Evolutionary conservation across 1,284 basidiomycete genomes (phyloP).

Genomic region (Pyrrhoderma noxium): DNA sequence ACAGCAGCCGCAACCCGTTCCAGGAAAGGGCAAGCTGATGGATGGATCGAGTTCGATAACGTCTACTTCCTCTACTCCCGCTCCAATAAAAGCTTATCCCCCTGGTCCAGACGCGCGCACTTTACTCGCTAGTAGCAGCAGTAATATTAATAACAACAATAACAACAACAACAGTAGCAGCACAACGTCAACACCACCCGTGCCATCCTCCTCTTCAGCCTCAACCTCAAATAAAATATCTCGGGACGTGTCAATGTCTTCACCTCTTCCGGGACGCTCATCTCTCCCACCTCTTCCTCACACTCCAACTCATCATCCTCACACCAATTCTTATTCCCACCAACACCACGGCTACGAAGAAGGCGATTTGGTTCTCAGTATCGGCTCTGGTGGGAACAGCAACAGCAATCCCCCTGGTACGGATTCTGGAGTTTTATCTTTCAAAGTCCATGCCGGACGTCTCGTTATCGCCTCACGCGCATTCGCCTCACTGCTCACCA

Average conservation of each 20-base stretch:
- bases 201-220: background rate
- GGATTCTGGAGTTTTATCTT: constrained; percentile 8
- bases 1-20: no score
- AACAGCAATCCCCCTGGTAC: no score
- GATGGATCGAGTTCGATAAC: no score
- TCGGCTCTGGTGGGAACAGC: background rate
- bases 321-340: no score
- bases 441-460: constrained; percentile 28
- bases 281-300: background rate
- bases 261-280: background rate
- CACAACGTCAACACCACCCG: background rate
- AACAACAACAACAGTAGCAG: background rate
- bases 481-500: constrained; percentile 5
- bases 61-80: no score
- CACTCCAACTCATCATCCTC: constrained; percentile 16
- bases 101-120: no score
- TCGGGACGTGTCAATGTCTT: background rate
- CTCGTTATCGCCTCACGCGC: constrained; percentile 13
- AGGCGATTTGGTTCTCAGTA: constrained; percentile 27
- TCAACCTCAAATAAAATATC: background rate
- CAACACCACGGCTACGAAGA: constrained; percentile 23
- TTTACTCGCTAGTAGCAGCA: no score
- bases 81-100: no score
- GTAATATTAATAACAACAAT: background rate
- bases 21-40: no score